A percentile compares a stretch with the other conserved stretches of the same genome.
Evolutionary conservation across 2,329 filamentous ascomycete species (phyloP).

Genomic region (Berkeleyomyces rouxiae): DNA sequence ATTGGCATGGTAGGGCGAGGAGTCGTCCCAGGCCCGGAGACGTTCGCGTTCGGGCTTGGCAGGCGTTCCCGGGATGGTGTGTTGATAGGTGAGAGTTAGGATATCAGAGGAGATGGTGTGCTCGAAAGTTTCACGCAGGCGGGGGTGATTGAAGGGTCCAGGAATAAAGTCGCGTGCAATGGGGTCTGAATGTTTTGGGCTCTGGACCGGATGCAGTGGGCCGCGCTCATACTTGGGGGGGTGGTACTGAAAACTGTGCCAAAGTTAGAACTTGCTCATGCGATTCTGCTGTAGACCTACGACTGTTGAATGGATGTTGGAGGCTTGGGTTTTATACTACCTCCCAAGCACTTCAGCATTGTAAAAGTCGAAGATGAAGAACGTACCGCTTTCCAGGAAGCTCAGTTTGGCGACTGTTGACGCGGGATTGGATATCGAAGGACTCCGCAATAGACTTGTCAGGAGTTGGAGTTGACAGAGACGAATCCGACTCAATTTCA

Average conservation of each 20-base stretch:
- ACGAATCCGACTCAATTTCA: slow-evolving; percentile 13
- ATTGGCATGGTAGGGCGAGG: slow-evolving; percentile 88
- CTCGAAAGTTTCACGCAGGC: slow-evolving; percentile 79
- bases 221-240: slow-evolving; percentile 90
- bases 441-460: slow-evolving; percentile 23
- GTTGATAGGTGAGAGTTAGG: slow-evolving; percentile 74
- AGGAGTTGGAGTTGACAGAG: slow-evolving; percentile 25
- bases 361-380: not conserved
- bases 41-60: slow-evolving; percentile 40
- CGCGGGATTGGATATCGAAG: slow-evolving; percentile 26
- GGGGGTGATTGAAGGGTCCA: slow-evolving; percentile 76
- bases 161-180: slow-evolving; percentile 76
- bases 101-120: slow-evolving; percentile 75
- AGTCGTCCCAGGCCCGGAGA: slow-evolving; percentile 72
- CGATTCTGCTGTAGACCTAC: not conserved
- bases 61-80: slow-evolving; percentile 61
- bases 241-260: slow-evolving; percentile 73
- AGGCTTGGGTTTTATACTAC: not conserved
- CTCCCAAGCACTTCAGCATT: not conserved
- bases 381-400: slow-evolving; percentile 33
- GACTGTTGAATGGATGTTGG: not conserved
- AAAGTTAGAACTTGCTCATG: not conserved
- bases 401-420: slow-evolving; percentile 21
- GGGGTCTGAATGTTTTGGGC: slow-evolving; percentile 71
- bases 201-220: slow-evolving; percentile 81